Percentiles rank a stretch among this genome's conserved stretches.
These are phyloP conservation scores for Letharia lupina DNA, from an alignment of 495 filamentous ascomycete species.

Conservation along the genomic window DNA sequence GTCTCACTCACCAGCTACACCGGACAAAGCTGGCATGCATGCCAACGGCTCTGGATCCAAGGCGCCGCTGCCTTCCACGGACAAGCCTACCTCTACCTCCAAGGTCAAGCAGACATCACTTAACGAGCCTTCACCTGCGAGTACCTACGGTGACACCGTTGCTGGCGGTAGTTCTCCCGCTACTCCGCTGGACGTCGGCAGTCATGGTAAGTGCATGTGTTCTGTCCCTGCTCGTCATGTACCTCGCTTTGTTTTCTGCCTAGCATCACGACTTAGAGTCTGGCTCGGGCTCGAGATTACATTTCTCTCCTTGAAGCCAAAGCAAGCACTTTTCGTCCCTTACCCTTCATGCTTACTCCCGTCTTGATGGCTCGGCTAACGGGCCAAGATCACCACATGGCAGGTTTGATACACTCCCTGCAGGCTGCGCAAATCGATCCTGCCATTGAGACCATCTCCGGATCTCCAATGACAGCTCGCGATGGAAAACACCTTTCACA, in stretches of 20 bases:
- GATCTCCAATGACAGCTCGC: constrained; percentile 20
- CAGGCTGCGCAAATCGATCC: constrained; percentile 19
- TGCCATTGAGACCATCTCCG: constrained; percentile 20
- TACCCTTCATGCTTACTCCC: not conserved
- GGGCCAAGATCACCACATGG: not conserved
- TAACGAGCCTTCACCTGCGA: constrained; percentile 33
- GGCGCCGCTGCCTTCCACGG: constrained; percentile 9
- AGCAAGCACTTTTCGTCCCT: not conserved
- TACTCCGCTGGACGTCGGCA: constrained; percentile 24
- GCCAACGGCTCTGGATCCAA: constrained; percentile 5
- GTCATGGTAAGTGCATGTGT: constrained; percentile 21
- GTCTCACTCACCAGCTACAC: constrained; percentile 25
- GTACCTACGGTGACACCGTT: constrained; percentile 31
- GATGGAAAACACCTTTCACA: constrained; percentile 9
- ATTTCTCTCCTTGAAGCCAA: not conserved
- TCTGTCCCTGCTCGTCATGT: not conserved
- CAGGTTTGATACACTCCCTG: constrained; percentile 19
- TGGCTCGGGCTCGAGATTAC: not conserved
- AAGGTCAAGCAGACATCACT: constrained; percentile 20
- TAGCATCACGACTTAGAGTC: not conserved
- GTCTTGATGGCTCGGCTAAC: constrained; percentile 1
- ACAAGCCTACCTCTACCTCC: constrained; percentile 16
- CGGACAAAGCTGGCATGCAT: constrained; percentile 15
- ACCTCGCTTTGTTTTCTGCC: not conserved
- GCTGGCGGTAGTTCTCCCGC: constrained; percentile 28